phyloP scores from a whole-genome alignment of 1,139 yeast genomes.

The Sugiyamaella sp. region DNA sequence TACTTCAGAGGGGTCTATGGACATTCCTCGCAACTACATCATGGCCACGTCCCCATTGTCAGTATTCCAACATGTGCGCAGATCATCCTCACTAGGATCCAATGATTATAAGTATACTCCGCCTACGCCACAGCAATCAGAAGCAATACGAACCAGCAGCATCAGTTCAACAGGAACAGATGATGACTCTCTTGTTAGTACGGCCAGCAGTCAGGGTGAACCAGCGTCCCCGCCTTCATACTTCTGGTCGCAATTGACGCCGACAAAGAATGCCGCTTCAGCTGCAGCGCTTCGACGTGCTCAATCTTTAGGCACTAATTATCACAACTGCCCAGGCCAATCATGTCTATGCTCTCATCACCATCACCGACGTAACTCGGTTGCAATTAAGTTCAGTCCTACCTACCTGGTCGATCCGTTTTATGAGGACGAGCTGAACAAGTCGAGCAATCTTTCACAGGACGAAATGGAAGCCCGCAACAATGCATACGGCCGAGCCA shows the following conservation, averaged over 20 bases:
- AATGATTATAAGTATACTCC: slow-evolving; percentile 10
- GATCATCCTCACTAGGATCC: slow-evolving; percentile 9
- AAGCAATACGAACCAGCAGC: slow-evolving; percentile 1
- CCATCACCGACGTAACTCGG: slow-evolving; percentile 35
- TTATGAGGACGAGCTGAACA: slow-evolving; percentile 23
- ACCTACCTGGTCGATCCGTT: slow-evolving; percentile 23
- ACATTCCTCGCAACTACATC: slow-evolving; percentile 14
- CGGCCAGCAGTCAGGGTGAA: slow-evolving; percentile 3
- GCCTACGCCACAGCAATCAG: not conserved
- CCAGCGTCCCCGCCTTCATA: slow-evolving; percentile 11
- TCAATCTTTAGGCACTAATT: slow-evolving; percentile 9
- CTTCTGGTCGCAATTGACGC: slow-evolving; percentile 9
- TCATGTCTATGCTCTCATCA: slow-evolving; percentile 30
- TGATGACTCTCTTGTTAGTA: not conserved
- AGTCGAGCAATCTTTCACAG: slow-evolving; percentile 14
- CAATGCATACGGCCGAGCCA: slow-evolving; percentile 19
- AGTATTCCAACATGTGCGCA: slow-evolving; percentile 22
- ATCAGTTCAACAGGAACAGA: slow-evolving; percentile 3
- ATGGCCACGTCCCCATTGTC: slow-evolving; percentile 21
- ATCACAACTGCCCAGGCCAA: slow-evolving; percentile 21
- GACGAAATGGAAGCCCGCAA: slow-evolving; percentile 18
- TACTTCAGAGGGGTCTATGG: slow-evolving; percentile 20
- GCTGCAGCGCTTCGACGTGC: slow-evolving; percentile 20
- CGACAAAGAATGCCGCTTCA: slow-evolving; percentile 6
- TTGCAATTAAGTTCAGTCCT: slow-evolving; percentile 37